Base-by-base conservation (phyloP, 1,284 basidiomycete species). In the Fomitopsis palustris region DNA sequence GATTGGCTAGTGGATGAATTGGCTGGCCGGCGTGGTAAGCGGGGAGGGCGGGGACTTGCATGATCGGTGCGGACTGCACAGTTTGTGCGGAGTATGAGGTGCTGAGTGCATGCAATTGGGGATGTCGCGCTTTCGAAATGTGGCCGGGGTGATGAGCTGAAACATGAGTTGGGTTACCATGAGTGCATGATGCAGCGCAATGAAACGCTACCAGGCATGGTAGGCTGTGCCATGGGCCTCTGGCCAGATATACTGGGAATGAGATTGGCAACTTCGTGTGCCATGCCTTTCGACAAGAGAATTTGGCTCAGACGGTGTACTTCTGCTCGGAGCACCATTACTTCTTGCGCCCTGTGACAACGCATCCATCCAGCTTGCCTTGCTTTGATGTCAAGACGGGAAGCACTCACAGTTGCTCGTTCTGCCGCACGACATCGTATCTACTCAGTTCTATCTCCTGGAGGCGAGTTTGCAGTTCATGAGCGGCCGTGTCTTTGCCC, bases 271-370 rank as follows among this genome's bases (percentile, higher is more conserved):
- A 37, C 9, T 19, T 52, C 49, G n/a, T 52, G 10, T 17, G 31
- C 16, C 12, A 52, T 35, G 14, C 49, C 49, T 52, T 23, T 52
- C 3, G 31, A n/a, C 29, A 33, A n/a, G 19, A 33, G 49, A 8
- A 54, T 41, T 6, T 54, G 53, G 16, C 55, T 29, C 51, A 64
- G 60, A n/a, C 64, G 61, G 19, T 58, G 55, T 1, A 67, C 55
- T 53, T 67, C 64, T 54, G 62, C 60, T 23, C 66, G 61, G 27
- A 67, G 55, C 10, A 61, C 9, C n/a, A 53, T 42, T 5, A 65
- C 45, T 62, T 62, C 56, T 57, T 52, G 61, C 62, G 45, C 43
- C 52, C 49, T 53, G 23, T 38, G 19, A 27, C 9, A n/a, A 23
- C 42, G 33, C 9, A 29, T n/a, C 23, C 33, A n/a, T 31, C 51